phyloP scores from a whole-genome alignment of 2,329 filamentous ascomycete species.

The Cladosporium phlei region DNA sequence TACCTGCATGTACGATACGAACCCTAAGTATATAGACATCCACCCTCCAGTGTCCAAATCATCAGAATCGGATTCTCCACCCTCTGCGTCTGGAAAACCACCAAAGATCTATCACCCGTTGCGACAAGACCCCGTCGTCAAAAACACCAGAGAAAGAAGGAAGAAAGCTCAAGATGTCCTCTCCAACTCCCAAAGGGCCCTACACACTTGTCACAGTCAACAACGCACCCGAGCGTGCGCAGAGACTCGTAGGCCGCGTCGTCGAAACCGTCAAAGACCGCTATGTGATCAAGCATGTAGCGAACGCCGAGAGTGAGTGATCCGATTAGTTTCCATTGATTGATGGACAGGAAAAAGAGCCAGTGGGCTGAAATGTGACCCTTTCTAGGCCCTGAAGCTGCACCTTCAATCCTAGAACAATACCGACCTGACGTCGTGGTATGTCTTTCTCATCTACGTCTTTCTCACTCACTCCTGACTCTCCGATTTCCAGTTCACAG shows the following conservation, averaged over 20 bases:
- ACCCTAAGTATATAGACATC: neutral
- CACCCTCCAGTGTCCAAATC: neutral
- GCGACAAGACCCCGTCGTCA: neutral
- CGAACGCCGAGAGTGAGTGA: constrained; percentile 58
- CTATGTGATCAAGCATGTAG: constrained; percentile 60
- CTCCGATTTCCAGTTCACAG: constrained; percentile 46
- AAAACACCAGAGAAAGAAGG: too few relatives aligned
- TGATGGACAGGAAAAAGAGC: too few relatives aligned
- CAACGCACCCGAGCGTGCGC: constrained; percentile 61
- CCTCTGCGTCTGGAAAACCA: neutral
- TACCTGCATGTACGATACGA: too few relatives aligned
- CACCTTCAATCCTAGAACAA: constrained; percentile 13
- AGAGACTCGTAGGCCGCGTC: constrained; percentile 57
- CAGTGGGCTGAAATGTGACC: too few relatives aligned
- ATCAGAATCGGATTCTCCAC: neutral
- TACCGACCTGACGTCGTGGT: constrained; percentile 42
- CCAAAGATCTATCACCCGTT: too few relatives aligned
- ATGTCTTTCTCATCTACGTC: constrained; percentile 21
- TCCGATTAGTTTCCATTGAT: too few relatives aligned
- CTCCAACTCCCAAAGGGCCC: constrained; percentile 43
- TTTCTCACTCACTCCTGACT: neutral
- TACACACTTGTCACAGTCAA: constrained; percentile 65
- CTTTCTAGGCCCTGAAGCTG: constrained; percentile 18
- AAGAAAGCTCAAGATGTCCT: too few relatives aligned
- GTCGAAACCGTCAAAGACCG: constrained; percentile 57